Percentiles rank a stretch among this genome's conserved stretches.
These are phyloP conservation scores for Sarocladium strictum DNA, from an alignment of 2,329 filamentous ascomycete genomes.

Conservation along the genomic window DNA sequence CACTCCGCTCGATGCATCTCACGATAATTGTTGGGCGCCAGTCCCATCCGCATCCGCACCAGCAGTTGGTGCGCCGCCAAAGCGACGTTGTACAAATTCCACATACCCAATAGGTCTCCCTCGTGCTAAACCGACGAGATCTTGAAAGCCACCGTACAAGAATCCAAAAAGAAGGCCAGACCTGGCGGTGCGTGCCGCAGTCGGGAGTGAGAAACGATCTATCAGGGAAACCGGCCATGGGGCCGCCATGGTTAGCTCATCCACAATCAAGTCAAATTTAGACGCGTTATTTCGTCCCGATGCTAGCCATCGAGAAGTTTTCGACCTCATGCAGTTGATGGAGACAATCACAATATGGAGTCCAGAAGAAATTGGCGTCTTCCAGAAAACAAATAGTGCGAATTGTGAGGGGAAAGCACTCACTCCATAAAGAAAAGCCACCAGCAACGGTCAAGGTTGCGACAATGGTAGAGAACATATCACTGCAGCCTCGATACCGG, in stretches of 20 bases:
- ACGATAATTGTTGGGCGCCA: background rate
- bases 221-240: background rate
- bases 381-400: no score
- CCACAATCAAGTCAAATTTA: background rate
- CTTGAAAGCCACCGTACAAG: conserved; percentile 75
- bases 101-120: conserved; percentile 72
- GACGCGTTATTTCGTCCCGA: background rate
- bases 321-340: background rate
- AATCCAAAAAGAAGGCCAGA: conserved; percentile 75
- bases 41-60: background rate
- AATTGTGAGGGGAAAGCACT: conserved; percentile 25
- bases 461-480: conserved; percentile 74
- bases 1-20: background rate
- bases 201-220: conserved; percentile 77
- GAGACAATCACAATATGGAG: background rate
- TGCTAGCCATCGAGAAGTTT: conserved; percentile 2
- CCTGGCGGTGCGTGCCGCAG: conserved; percentile 71
- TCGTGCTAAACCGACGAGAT: conserved; percentile 61
- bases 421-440: conserved; percentile 81
- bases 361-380: conserved; percentile 4
- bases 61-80: conserved; percentile 14
- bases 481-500: conserved; percentile 59
- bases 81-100: conserved; percentile 52
- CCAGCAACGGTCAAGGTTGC: conserved; percentile 82
- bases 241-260: background rate